Conservation (phyloP, 2,329 filamentous ascomycete genomes). For the Pseudopithomyces chartarum region DNA sequence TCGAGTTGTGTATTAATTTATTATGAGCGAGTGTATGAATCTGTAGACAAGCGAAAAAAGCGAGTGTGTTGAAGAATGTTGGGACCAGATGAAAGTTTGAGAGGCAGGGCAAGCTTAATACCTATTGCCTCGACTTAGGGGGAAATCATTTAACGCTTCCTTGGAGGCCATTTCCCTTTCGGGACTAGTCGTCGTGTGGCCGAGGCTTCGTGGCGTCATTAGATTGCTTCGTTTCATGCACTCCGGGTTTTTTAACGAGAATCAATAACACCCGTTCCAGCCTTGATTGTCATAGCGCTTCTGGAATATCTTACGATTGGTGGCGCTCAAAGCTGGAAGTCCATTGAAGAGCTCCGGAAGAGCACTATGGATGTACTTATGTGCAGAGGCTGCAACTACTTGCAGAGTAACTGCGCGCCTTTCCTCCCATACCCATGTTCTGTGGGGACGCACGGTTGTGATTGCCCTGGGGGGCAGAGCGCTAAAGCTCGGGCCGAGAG, state of each 20-base stretch:
- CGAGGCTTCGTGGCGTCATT: constrained; percentile 5
- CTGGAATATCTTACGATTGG: neutral
- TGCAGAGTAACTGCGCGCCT: neutral
- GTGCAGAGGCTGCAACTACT: too few relatives aligned
- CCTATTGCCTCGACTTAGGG: constrained; percentile 9
- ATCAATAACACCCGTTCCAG: neutral
- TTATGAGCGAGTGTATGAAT: constrained; percentile 28
- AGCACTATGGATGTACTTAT: too few relatives aligned
- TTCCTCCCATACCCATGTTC: neutral
- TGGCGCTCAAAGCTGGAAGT: too few relatives aligned
- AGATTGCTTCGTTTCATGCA: constrained; percentile 4
- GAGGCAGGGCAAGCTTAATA: constrained; percentile 5
- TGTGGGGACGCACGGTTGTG: constrained; percentile 22
- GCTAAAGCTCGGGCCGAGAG: constrained; percentile 28
- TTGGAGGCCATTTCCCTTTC: neutral
- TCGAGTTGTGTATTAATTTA: constrained; percentile 21
- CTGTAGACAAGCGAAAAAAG: constrained; percentile 17
- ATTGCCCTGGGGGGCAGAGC: constrained; percentile 15
- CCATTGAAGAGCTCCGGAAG: too few relatives aligned
- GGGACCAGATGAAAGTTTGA: constrained; percentile 12
- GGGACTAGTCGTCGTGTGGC: neutral
- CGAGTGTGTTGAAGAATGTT: constrained; percentile 26
- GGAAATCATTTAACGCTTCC: neutral
- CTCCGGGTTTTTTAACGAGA: constrained; percentile 2
- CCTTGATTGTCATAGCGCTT: neutral